phyloP scores from a whole-genome alignment of 2,329 filamentous ascomycete genomes.

The Fusarium sp. region DNA sequence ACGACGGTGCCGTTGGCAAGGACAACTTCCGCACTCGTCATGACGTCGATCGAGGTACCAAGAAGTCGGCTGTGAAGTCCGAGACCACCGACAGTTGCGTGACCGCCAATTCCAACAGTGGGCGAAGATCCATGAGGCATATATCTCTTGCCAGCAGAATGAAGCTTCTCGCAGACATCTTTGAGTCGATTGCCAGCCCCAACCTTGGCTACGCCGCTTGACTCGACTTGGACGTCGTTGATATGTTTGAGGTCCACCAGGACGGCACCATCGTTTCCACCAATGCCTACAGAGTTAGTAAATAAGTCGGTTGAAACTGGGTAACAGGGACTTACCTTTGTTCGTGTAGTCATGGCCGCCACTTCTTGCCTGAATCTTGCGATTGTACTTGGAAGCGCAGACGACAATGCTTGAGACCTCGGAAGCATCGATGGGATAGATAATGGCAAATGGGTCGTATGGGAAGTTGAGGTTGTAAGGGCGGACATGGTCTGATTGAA shows the following conservation, averaged over 20 bases:
- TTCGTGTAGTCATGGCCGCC: background rate
- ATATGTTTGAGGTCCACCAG: background rate
- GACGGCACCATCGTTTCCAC: background rate
- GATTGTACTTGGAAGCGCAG: background rate
- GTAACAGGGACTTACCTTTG: background rate
- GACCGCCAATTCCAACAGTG: slow-evolving; percentile 9
- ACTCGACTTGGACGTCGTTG: background rate
- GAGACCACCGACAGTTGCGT: slow-evolving; percentile 10
- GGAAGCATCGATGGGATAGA: background rate
- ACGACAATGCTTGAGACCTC: background rate
- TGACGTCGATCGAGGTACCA: slow-evolving; percentile 1
- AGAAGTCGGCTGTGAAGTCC: background rate
- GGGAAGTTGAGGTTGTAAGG: slow-evolving; percentile 1
- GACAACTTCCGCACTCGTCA: slow-evolving; percentile 49
- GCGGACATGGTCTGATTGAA: background rate
- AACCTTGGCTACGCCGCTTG: background rate
- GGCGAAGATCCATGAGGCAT: slow-evolving; percentile 19
- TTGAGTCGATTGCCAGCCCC: background rate
- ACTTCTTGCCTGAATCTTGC: background rate
- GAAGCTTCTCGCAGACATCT: background rate
- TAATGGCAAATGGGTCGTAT: background rate
- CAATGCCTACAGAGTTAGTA: background rate
- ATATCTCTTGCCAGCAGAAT: background rate
- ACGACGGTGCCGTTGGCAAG: slow-evolving; percentile 54
- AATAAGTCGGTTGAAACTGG: background rate